Base-by-base conservation (phyloP, 106 monocot species). In the Apostasia shenzhenica region DNA sequence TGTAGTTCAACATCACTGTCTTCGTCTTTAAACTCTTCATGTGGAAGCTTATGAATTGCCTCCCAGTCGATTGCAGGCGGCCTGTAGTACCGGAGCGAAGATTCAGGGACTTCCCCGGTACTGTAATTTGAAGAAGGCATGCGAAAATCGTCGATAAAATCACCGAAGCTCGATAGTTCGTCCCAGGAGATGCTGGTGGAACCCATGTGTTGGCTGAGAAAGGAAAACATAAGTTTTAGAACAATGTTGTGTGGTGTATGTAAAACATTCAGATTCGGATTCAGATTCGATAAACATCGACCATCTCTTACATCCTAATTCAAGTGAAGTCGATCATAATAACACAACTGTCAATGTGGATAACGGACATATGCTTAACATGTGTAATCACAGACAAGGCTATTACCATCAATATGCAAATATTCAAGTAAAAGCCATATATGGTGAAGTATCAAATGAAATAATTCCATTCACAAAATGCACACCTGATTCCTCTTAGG, bases 11-110 rank as follows among this genome's bases (percentile, higher is more conserved):
- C 61, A 53, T 45, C 54, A 11, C 49, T 55, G 14, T 63, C 64
- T 50, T 61, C 62, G 10, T 70, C 68, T 64, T 60, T 43, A 55
- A 85, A 92, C 74, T 65, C 51, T 64, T 92, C 83, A 45, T 73
- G 68, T 45, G 58, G 67, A 65, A 88, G 62, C 11, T 61, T 63
- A 38, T 38, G 26, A 40, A 92, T 71, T 26, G 76, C 66, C 10
- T 88, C 72, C 45, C 45, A 53, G 55, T 68, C 68, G 38, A 93
- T 77, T 4, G 89, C 93, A 4, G 76, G 80, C 67, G 85, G 13
- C 0, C 56, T 9, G 56, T 3, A 1, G 56, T 12, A n/a, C 3
- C 1, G 1, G 4, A 3, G 56, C 5, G 62, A 26, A 45, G 40
- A 62, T 62, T 40, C 45, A 10, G 10, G 44, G 62, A 41, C 4